Percentiles rank a stretch among this genome's conserved stretches.
Conservation (phyloP, 2,329 filamentous ascomycete species). For the Nigrospora sphaerica region DNA sequence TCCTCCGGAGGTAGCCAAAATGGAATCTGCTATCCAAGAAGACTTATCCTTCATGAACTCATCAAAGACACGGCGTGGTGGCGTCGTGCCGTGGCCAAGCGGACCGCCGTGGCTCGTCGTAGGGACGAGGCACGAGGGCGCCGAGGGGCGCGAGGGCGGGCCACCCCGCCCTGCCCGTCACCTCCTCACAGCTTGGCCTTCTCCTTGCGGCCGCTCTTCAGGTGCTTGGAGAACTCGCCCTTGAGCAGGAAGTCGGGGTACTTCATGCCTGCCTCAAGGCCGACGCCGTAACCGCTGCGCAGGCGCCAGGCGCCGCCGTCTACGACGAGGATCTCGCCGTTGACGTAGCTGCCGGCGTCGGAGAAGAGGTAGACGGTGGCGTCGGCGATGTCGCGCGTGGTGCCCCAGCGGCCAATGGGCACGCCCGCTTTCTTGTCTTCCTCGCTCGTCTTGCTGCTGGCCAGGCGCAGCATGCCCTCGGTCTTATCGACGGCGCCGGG, state of each 20-base stretch:
- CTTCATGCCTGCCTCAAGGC: constrained; percentile 37
- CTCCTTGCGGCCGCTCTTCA: constrained; percentile 30
- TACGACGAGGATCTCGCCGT: constrained; percentile 73
- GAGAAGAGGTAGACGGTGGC: constrained; percentile 86
- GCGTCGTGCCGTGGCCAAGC: no score
- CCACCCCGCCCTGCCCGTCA: no score
- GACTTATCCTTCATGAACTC: no score
- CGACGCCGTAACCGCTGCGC: constrained; percentile 37
- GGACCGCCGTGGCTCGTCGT: no score
- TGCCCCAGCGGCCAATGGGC: constrained; percentile 70
- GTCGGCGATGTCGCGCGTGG: constrained; percentile 83
- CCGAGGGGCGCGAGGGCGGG: no score
- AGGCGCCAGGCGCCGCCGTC: constrained; percentile 54
- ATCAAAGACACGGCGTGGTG: no score
- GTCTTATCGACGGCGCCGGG: constrained; percentile 83
- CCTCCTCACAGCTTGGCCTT: constrained; percentile 31
- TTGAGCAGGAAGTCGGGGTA: constrained; percentile 45
- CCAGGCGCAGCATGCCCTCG: constrained; percentile 66
- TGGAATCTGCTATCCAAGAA: no score
- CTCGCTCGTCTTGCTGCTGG: constrained; percentile 29
- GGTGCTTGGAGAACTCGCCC: constrained; percentile 29
- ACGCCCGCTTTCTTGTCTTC: constrained; percentile 37
- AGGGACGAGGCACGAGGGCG: no score
- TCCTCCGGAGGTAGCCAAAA: no score
- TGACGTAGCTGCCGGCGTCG: constrained; percentile 79